Percentiles rank a stretch among this genome's conserved stretches.
Conservation (phyloP, 2,329 filamentous ascomycete genomes). For the Pseudogymnoascus sp. region DNA sequence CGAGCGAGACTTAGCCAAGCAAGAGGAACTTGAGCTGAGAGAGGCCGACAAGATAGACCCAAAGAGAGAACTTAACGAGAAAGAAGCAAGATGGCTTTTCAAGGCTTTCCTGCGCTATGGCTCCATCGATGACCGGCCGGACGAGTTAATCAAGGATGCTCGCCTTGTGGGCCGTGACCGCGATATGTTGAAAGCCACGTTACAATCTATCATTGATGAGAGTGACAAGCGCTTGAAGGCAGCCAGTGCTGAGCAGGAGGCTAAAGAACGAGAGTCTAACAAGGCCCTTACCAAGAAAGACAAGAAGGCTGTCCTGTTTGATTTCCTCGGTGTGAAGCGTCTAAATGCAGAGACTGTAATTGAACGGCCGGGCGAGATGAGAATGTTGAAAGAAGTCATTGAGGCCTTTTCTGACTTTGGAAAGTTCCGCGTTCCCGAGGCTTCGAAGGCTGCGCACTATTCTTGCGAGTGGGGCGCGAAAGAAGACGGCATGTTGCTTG, state of each 20-base stretch:
- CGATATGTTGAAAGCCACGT: constrained; percentile 67
- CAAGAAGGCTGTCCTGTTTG: constrained; percentile 91
- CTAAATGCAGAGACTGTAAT: constrained; percentile 93
- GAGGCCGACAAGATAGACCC: constrained; percentile 75
- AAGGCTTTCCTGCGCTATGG: constrained; percentile 87
- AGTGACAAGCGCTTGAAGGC: constrained; percentile 68
- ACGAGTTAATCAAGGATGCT: constrained; percentile 82
- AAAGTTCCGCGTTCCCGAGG: constrained; percentile 81
- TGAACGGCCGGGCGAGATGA: constrained; percentile 83
- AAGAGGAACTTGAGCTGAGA: constrained; percentile 57
- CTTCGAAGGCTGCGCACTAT: constrained; percentile 86
- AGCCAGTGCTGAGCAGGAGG: constrained; percentile 56
- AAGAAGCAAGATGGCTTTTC: constrained; percentile 87
- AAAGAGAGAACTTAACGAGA: constrained; percentile 80
- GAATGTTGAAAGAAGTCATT: constrained; percentile 70
- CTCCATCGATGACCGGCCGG: constrained; percentile 76
- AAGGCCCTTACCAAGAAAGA: constrained; percentile 92
- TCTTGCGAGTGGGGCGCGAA: constrained; percentile 85
- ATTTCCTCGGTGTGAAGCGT: constrained; percentile 87
- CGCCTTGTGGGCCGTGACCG: constrained; percentile 75
- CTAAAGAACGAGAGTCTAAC: constrained; percentile 62
- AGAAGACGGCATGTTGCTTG: constrained; percentile 94
- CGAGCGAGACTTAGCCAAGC: constrained; percentile 58
- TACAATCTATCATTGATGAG: constrained; percentile 60
- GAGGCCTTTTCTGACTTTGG: constrained; percentile 60